These are phyloP conservation scores for Chrysochromulina parva DNA, from an alignment of 78 protist genomes.

Conservation along the genomic window DNA sequence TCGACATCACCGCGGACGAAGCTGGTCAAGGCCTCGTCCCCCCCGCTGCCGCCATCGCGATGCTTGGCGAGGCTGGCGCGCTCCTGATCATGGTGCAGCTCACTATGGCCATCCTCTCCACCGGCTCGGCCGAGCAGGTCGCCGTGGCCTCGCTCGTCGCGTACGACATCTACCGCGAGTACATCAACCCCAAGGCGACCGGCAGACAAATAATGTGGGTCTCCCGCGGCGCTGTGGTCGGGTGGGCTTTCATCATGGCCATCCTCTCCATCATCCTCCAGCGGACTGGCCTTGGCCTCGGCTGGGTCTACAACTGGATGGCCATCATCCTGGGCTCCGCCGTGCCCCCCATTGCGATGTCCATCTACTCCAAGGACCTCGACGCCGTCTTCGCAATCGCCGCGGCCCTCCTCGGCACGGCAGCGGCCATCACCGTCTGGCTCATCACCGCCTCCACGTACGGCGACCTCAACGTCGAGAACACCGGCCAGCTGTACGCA, in stretches of 20 bases:
- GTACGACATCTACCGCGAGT: constrained; percentile 34
- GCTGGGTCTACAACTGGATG: constrained; percentile 34
- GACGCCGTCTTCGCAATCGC: not conserved
- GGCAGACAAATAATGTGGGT: not conserved
- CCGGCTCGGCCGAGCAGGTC: constrained; percentile 22
- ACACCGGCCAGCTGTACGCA: not conserved
- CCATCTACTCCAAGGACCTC: not conserved
- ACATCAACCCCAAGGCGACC: constrained; percentile 5
- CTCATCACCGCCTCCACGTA: not conserved
- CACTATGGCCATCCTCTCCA: constrained; percentile 36
- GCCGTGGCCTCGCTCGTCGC: constrained; percentile 34
- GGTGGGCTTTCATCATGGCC: not conserved
- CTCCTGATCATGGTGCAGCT: not conserved
- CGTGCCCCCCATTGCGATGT: not conserved
- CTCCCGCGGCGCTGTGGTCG: not conserved
- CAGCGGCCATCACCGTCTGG: not conserved
- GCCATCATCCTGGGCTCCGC: constrained; percentile 27
- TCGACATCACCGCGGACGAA: not conserved
- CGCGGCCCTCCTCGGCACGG: not conserved
- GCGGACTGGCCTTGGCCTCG: not conserved
- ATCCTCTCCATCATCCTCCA: not conserved
- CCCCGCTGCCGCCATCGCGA: not conserved
- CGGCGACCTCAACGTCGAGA: not conserved
- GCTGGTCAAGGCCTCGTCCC: not conserved
- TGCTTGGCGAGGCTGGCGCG: constrained; percentile 27